phyloP scores from a whole-genome alignment of 176 grass and related monocot species.

The sorghum (Sorghum bicolor) region DNA sequence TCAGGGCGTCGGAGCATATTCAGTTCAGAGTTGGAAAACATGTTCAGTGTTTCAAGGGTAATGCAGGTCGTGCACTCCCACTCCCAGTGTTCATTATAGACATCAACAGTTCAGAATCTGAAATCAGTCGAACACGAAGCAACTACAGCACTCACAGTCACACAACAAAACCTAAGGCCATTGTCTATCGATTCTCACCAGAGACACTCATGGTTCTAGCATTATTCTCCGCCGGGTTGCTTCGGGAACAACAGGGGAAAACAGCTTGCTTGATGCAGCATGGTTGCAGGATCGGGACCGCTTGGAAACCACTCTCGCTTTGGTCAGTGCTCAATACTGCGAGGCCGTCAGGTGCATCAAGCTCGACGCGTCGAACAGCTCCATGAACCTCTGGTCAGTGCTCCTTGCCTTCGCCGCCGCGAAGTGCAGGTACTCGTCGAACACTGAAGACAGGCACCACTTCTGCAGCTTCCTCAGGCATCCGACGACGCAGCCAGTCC shows the following conservation, averaged over 20 bases:
- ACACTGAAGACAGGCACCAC: conserved; percentile 79
- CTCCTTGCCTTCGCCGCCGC: conserved; percentile 79
- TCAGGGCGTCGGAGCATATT: too few species aligned
- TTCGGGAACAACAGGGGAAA: background rate
- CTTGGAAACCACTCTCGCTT: background rate
- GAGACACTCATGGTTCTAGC: background rate
- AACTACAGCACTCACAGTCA: conserved; percentile 1
- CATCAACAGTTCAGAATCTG: background rate
- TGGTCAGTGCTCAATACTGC: background rate
- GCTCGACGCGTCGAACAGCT: conserved; percentile 79
- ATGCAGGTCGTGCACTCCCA: too few species aligned
- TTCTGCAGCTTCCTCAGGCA: conserved; percentile 79
- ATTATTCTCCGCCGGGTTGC: conserved; percentile 31
- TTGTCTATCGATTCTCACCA: background rate
- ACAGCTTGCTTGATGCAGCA: conserved; percentile 17
- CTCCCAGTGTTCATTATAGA: background rate
- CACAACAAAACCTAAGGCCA: background rate
- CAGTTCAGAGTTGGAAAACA: too few species aligned
- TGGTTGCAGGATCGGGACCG: conserved; percentile 30
- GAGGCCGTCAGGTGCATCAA: conserved; percentile 45
- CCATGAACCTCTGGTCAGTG: conserved; percentile 80
- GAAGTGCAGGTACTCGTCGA: conserved; percentile 84
- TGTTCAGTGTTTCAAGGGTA: too few species aligned
- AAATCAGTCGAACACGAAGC: background rate
- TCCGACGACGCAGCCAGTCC: conserved; percentile 83